Conservation (phyloP, 257 asterid genomes). For the Catharanthus roseus region DNA sequence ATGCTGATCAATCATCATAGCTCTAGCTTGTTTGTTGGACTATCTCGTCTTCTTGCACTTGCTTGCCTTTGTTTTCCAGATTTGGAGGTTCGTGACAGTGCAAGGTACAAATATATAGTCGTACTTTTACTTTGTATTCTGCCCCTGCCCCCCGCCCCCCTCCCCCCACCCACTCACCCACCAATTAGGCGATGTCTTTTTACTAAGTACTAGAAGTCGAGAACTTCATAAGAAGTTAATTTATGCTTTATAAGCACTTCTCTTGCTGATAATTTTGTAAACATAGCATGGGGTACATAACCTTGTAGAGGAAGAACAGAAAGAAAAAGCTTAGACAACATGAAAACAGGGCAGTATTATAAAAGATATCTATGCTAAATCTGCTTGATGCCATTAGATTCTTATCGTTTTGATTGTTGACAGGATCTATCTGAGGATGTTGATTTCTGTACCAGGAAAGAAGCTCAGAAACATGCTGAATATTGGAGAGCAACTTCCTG, state of each 20-base stretch:
- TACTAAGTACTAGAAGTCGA: background rate
- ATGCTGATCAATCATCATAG: slow-evolving; percentile 73
- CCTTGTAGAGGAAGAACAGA: background rate
- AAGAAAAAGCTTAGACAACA: background rate
- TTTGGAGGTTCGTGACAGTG: slow-evolving; percentile 90
- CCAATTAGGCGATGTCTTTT: background rate
- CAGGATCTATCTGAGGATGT: slow-evolving; percentile 89
- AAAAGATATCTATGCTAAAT: background rate
- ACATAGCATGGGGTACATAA: background rate
- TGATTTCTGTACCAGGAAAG: slow-evolving; percentile 84
- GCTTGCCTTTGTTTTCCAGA: slow-evolving; percentile 81
- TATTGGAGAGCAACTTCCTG: slow-evolving; percentile 61
- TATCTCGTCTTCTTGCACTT: slow-evolving; percentile 69
- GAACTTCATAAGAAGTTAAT: background rate
- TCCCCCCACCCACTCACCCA: too few species aligned
- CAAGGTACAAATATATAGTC: slow-evolving; percentile 49
- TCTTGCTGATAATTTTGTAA: background rate
- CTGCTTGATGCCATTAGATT: background rate
- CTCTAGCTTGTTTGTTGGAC: slow-evolving; percentile 67
- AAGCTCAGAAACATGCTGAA: slow-evolving; percentile 61
- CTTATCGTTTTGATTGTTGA: slow-evolving; percentile 21
- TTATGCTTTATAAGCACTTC: background rate
- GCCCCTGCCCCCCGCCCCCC: too few species aligned
- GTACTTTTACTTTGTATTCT: background rate
- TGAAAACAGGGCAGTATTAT: background rate